Evolutionary conservation across 345 rosid genomes (phyloP).

Genomic region (sweet orange (Citrus sinensis)): DVS_A1.0 CM039168.1:29594501-29595000

Average conservation of each 20-base stretch:
- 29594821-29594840: conserved; percentile 28
- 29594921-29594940: conserved; percentile 49
- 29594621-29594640: neutral
- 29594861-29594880: conserved; percentile 45
- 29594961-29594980: conserved; percentile 43
- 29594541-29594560: conserved; percentile 7
- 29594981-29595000: conserved; percentile 28
- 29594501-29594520: conserved; percentile 56
- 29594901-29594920: conserved; percentile 40
- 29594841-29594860: conserved; percentile 48
- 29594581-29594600: neutral
- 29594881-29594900: conserved; percentile 36
- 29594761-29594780: conserved; percentile 35
- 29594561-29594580: neutral
- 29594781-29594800: conserved; percentile 43
- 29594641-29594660: neutral
- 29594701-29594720: conserved; percentile 40
- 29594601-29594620: neutral
- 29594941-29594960: conserved; percentile 35
- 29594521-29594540: conserved; percentile 49
- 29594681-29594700: conserved; percentile 42
- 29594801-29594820: conserved; percentile 36
- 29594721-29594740: conserved; percentile 65
- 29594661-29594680: conserved; percentile 43
- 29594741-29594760: conserved; percentile 39